Evolutionary conservation across 2,329 filamentous ascomycete species (phyloP).

Genomic region (Metarhizium brunneum): DNA sequence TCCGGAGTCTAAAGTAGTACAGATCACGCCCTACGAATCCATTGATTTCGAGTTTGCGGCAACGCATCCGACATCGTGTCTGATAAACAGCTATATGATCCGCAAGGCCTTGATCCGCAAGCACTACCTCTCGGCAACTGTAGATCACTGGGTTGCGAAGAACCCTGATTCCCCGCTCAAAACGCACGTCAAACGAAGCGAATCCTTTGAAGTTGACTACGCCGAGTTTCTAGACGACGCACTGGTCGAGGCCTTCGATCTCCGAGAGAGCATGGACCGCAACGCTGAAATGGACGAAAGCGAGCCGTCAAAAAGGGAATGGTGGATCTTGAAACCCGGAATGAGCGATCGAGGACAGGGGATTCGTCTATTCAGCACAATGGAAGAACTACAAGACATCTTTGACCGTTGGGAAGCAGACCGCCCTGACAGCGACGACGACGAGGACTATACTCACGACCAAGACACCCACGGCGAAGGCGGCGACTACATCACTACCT

Average conservation of each 20-base stretch:
- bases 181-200: conserved; percentile 64
- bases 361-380: conserved; percentile 78
- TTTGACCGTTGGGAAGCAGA: conserved; percentile 87
- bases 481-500: conserved; percentile 61
- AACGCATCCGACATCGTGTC: conserved; percentile 46
- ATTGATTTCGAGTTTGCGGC: conserved; percentile 75
- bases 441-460: conserved; percentile 42
- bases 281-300: conserved; percentile 37
- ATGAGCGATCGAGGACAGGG: conserved; percentile 97
- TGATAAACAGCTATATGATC: conserved; percentile 88
- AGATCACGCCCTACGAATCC: conserved; percentile 79
- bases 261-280: conserved; percentile 65
- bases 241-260: conserved; percentile 78
- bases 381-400: conserved; percentile 73
- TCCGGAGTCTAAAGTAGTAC: conserved; percentile 45
- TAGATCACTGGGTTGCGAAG: conserved; percentile 80
- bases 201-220: conserved; percentile 91
- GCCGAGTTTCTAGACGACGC: conserved; percentile 95
- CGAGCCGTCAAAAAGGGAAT: conserved; percentile 46
- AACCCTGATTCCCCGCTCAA: conserved; percentile 62
- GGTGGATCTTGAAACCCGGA: conserved; percentile 97
- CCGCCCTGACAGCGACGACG: conserved; percentile 54
- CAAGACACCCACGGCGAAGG: conserved; percentile 22
- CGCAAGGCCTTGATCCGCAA: conserved; percentile 95
- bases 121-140: conserved; percentile 79